Evolutionary conservation across 441 rosid species (phyloP).

Genomic region (Populus hybrid): DNA sequence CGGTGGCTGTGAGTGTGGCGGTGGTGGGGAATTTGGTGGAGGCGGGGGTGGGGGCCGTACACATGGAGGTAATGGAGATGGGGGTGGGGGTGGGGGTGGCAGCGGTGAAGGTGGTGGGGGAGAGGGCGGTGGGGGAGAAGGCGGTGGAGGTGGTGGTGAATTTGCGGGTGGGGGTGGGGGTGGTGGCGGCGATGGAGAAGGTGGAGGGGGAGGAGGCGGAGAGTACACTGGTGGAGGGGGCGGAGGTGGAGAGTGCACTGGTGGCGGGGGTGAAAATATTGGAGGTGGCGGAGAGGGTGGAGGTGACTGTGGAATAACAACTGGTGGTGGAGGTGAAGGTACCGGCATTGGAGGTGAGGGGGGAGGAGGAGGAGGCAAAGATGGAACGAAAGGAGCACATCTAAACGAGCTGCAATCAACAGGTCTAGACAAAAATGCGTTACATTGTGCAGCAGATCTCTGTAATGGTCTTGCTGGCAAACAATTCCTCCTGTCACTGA

Average conservation of each 20-base stretch:
- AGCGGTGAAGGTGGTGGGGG: constrained; percentile 26
- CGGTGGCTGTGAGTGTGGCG: constrained; percentile 24
- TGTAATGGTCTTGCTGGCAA: constrained; percentile 67
- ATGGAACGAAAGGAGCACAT: constrained; percentile 65
- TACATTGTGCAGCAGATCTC: constrained; percentile 57
- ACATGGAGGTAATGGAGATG: constrained; percentile 37
- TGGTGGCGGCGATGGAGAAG: constrained; percentile 25
- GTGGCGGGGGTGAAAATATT: constrained; percentile 15
- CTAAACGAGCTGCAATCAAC: constrained; percentile 66
- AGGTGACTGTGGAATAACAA: constrained; percentile 23
- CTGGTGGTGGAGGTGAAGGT: constrained; percentile 37
- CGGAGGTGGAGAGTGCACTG: constrained; percentile 2
- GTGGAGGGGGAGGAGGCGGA: constrained; percentile 32
- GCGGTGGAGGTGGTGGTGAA: constrained; percentile 29
- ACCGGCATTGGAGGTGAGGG: constrained; percentile 55
- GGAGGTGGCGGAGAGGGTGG: constrained; percentile 22
- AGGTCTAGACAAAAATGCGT: constrained; percentile 52
- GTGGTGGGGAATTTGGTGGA: constrained; percentile 31
- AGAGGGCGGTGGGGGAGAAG: constrained; percentile 30
- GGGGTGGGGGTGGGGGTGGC: constrained; percentile 32
- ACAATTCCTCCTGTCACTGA: constrained; percentile 72
- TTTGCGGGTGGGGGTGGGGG: constrained; percentile 30
- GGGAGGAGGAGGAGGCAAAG: constrained; percentile 54
- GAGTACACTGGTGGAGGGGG: constrained; percentile 30
- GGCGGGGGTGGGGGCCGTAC: constrained; percentile 47